These are phyloP conservation scores for Isatis tinctoria DNA, from an alignment of 345 rosid species.

Conservation along the genomic window DNA sequence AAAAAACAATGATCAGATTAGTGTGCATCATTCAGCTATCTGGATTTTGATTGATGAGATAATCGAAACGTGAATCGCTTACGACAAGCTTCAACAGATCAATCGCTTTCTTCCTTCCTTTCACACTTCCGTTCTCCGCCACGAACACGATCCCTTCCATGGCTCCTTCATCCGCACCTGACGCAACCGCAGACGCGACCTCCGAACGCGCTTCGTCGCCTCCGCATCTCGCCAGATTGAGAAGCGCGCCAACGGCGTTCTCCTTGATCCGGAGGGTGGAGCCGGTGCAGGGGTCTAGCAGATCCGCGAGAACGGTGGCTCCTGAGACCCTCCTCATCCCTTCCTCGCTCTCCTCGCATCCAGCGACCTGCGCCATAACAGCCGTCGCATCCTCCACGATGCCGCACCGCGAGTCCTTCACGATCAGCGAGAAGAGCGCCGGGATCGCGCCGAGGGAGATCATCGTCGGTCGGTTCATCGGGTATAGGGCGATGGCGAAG, in stretches of 20 bases:
- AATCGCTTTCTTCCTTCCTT: constrained; percentile 66
- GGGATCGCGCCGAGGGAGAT: constrained; percentile 62
- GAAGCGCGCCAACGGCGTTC: constrained; percentile 69
- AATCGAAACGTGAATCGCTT: constrained; percentile 32
- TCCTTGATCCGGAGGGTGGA: constrained; percentile 61
- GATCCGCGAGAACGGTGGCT: constrained; percentile 53
- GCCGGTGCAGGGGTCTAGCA: constrained; percentile 71
- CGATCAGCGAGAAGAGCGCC: constrained; percentile 55
- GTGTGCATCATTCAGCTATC: not conserved
- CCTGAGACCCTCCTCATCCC: constrained; percentile 61
- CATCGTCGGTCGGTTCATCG: constrained; percentile 57
- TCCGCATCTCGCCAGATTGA: constrained; percentile 65
- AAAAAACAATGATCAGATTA: not conserved
- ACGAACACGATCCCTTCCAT: constrained; percentile 60
- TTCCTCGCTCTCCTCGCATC: constrained; percentile 79
- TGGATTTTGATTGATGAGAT: constrained; percentile 19
- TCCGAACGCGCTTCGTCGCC: constrained; percentile 45
- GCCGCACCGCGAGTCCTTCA: constrained; percentile 76
- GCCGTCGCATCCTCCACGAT: constrained; percentile 92
- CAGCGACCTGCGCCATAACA: constrained; percentile 84
- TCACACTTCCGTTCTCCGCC: constrained; percentile 51
- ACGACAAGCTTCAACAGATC: constrained; percentile 47
- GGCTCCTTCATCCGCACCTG: constrained; percentile 36
- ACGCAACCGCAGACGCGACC: constrained; percentile 40
- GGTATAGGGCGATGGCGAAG: constrained; percentile 67